Conservation (phyloP, 371 early-diverging fungal genomes). For the Mucor ambiguus region DNA sequence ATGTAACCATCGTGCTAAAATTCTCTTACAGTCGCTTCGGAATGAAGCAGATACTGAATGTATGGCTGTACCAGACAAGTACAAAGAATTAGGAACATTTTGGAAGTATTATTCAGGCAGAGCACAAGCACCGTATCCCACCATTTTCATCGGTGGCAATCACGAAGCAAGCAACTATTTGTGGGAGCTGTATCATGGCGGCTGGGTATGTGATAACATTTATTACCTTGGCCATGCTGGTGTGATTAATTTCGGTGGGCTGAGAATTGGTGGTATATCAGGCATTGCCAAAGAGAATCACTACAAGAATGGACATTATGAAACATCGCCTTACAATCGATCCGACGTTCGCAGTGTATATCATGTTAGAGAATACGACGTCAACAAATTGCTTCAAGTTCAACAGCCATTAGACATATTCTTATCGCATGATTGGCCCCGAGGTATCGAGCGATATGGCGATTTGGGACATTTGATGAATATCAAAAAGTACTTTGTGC, state of each 20-base stretch:
- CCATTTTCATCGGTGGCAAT: conserved; percentile 97
- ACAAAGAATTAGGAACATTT: conserved; percentile 81
- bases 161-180: conserved; percentile 95
- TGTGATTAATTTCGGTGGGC: conserved; percentile 82
- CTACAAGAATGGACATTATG: conserved; percentile 80
- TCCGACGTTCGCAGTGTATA: conserved; percentile 70
- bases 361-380: conserved; percentile 87
- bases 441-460: conserved; percentile 82
- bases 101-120: conserved; percentile 92
- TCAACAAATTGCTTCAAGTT: conserved; percentile 71
- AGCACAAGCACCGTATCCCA: conserved; percentile 78
- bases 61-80: conserved; percentile 86
- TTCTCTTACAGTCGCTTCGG: conserved; percentile 70
- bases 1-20: neutral
- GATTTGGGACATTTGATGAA: conserved; percentile 62
- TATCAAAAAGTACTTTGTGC: conserved; percentile 69
- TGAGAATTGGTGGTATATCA: conserved; percentile 92
- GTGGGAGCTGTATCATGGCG: conserved; percentile 95
- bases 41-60: conserved; percentile 80
- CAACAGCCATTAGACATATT: conserved; percentile 81
- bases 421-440: conserved; percentile 97
- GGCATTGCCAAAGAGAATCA: conserved; percentile 88
- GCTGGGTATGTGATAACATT: conserved; percentile 95
- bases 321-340: conserved; percentile 73
- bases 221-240: conserved; percentile 90